A percentile compares a stretch with the other conserved stretches of the same genome.
Evolutionary conservation across 805 yeast genomes (phyloP).

Genomic region (Martiniozyma abietophila): DNA sequence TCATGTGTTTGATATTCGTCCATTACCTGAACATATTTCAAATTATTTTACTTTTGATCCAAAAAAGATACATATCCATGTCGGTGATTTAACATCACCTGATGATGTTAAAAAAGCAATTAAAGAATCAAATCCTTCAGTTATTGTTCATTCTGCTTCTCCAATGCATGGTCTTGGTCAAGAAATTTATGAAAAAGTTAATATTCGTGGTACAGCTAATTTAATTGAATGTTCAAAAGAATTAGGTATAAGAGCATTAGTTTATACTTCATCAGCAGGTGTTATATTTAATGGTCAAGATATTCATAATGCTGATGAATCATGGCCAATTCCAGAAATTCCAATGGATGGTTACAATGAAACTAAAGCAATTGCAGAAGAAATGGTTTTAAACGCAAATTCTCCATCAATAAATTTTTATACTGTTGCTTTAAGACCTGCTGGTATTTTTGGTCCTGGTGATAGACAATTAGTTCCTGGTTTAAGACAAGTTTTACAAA

Average conservation of each 20-base stretch:
- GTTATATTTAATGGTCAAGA: slow-evolving; percentile 96
- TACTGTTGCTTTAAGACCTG: slow-evolving; percentile 89
- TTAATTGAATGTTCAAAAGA: slow-evolving; percentile 56
- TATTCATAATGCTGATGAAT: slow-evolving; percentile 83
- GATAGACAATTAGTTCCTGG: slow-evolving; percentile 96
- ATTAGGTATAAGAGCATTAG: slow-evolving; percentile 50
- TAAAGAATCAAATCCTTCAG: slow-evolving; percentile 47
- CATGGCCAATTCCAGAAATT: slow-evolving; percentile 82
- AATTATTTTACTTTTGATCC: slow-evolving; percentile 68
- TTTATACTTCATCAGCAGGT: slow-evolving; percentile 96
- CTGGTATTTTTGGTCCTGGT: slow-evolving; percentile 98
- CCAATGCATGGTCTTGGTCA: slow-evolving; percentile 89
- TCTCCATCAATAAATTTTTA: slow-evolving; percentile 42
- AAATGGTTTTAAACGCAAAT: slow-evolving; percentile 67
- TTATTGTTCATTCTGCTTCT: slow-evolving; percentile 91
- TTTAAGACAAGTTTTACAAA: slow-evolving; percentile 66
- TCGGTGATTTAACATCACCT: slow-evolving; percentile 78
- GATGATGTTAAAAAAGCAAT: slow-evolving; percentile 63
- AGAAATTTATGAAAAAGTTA: slow-evolving; percentile 78
- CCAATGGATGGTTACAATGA: slow-evolving; percentile 97
- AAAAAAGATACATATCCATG: slow-evolving; percentile 45
- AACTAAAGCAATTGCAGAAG: slow-evolving; percentile 89
- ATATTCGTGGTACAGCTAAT: slow-evolving; percentile 79
- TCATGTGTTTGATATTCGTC: slow-evolving; percentile 86
- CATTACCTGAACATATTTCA: slow-evolving; percentile 65